Evolutionary conservation across 345 rosid species (phyloP), one percentile per base, ranked within the genome.

Genomic region (Stellera chamaejasme): DNA sequence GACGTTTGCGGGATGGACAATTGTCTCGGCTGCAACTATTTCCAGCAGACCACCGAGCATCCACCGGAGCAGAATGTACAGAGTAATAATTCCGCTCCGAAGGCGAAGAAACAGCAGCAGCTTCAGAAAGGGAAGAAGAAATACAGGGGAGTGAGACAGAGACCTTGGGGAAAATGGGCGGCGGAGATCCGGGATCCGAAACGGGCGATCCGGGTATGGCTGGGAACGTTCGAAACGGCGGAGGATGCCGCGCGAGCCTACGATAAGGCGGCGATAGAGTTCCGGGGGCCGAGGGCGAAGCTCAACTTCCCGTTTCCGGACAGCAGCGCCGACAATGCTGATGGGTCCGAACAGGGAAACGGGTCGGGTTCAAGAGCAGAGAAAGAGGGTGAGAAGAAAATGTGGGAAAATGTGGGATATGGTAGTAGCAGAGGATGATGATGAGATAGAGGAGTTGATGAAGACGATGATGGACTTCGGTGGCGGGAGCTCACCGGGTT

Each of bases 81-180:
- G 39, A 8, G 39, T 1, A 8, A 32, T 1, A 8, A 32, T 32
- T 32, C 14, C 32, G 15, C 5, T 13, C 14, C 45, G 6, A 45
- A 23, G 61, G 49, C 45, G 51, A 10, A 46, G 7, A 11, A 47
- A 61, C 58, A 49, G 71, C 60, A 68, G 62, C 69, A 4, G 23
- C 23, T 19, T 19, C 23, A 19, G 62, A 68, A 4, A 60, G 79
- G 73, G 73, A 89, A 80, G 71, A 84, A 75, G 13, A 84, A 77
- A 11, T 90, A 69, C 87, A 75, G 97, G 54, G 97, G 97, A 41
- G 97, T 86, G 54, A 84, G 97, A 59, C 97, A 90, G 72, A 72
- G 97, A 68, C 97, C 97, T 2, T 90, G 92, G 95, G 95, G 97
- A 0, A 89, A 85, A 60, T 89, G 89, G 77, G 97, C 97, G 5